Conservation (phyloP, 1,284 basidiomycete species). For the Inonotus obliquus region DNA sequence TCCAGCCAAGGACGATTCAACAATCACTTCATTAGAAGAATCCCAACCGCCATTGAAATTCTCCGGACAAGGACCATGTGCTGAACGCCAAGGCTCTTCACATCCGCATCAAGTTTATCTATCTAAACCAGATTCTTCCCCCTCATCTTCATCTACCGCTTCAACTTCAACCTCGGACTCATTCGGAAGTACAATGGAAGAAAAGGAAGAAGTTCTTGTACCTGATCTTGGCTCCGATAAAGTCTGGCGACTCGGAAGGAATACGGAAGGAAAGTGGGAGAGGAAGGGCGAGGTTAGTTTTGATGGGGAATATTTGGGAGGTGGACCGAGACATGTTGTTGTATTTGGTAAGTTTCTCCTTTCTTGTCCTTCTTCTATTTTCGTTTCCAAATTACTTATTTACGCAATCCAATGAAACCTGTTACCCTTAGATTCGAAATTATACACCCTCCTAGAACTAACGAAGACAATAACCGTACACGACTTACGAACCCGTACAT, state of each 20-base stretch:
- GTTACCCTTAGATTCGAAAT: constrained; percentile 38
- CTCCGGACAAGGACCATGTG: constrained; percentile 51
- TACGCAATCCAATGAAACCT: neutral
- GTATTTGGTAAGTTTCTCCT: constrained; percentile 45
- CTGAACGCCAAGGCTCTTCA: constrained; percentile 54
- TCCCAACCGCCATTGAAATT: constrained; percentile 33
- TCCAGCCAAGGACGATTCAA: neutral
- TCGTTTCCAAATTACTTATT: no score
- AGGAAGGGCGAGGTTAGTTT: constrained; percentile 40
- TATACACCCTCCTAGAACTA: constrained; percentile 68
- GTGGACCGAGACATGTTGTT: constrained; percentile 65
- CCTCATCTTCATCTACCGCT: constrained; percentile 23
- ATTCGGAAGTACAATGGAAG: no score
- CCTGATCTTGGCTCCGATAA: constrained; percentile 69
- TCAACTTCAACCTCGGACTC: no score
- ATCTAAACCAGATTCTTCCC: constrained; percentile 19
- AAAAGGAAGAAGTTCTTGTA: constrained; percentile 52
- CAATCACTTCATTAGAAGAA: neutral
- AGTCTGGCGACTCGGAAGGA: constrained; percentile 49
- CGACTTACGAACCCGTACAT: constrained; percentile 32
- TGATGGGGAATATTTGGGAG: constrained; percentile 39
- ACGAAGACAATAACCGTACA: constrained; percentile 52
- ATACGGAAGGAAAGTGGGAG: constrained; percentile 41
- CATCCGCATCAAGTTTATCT: constrained; percentile 66
- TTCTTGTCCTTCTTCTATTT: neutral